Evolutionary conservation across 1,284 basidiomycete genomes (phyloP).

Genomic region (Apiotrichum porosum): DNA sequence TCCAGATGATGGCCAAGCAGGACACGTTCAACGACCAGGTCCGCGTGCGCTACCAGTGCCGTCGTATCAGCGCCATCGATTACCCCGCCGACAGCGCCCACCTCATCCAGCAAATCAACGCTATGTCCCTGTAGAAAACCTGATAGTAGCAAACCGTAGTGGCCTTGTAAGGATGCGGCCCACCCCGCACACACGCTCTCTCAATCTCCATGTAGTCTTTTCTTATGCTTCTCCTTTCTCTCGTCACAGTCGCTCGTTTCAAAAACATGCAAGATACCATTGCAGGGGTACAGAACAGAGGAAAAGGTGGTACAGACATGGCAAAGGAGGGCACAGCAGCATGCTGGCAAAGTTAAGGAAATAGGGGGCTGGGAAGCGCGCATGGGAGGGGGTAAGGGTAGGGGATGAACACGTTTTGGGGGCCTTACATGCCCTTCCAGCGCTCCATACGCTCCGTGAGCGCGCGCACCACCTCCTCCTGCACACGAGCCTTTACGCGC

Average conservation of each 20-base stretch:
- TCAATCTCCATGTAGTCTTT: neutral
- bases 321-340: too few relatives aligned
- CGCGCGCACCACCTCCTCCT: slow-evolving; percentile 27
- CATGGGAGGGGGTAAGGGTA: neutral
- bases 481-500: slow-evolving; percentile 7
- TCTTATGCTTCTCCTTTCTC: neutral
- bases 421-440: slow-evolving; percentile 31
- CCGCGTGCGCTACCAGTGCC: slow-evolving; percentile 76
- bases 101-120: slow-evolving; percentile 55
- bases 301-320: too few relatives aligned
- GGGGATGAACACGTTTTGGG: neutral
- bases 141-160: neutral
- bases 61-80: slow-evolving; percentile 62
- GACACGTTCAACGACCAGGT: slow-evolving; percentile 76
- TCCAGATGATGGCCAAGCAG: slow-evolving; percentile 80
- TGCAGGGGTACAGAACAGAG: neutral
- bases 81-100: slow-evolving; percentile 65
- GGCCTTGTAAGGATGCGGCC: too few relatives aligned
- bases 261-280: slow-evolving; percentile 6
- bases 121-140: slow-evolving; percentile 24
- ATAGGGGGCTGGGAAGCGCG: too few relatives aligned
- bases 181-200: too few relatives aligned
- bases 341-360: too few relatives aligned
- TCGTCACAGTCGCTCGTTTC: neutral
- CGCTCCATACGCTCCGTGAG: slow-evolving; percentile 31